Conservation (phyloP, 805 yeast genomes). For the Candida sanyiensis region DNA sequence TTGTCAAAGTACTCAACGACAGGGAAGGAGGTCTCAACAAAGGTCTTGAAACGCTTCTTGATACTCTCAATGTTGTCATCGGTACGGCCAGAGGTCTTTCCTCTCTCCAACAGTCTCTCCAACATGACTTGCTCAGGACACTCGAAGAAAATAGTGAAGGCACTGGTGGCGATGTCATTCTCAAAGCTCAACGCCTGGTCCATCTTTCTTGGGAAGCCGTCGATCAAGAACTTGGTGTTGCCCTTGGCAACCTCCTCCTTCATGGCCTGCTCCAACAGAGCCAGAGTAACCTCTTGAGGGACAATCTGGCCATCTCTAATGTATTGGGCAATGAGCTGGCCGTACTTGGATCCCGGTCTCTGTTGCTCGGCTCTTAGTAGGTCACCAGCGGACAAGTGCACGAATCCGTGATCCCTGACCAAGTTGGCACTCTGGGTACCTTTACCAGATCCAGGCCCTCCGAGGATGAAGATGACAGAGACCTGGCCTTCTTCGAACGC, state of each 20-base stretch:
- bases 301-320: conserved; percentile 88
- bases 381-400: conserved; percentile 95
- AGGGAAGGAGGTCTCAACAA: conserved; percentile 86
- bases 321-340: conserved; percentile 75
- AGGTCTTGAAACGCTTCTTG: conserved; percentile 81
- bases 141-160: conserved; percentile 69
- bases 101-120: conserved; percentile 78
- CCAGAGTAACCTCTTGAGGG: conserved; percentile 88
- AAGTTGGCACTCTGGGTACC: conserved; percentile 93
- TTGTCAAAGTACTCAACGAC: conserved; percentile 79
- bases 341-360: conserved; percentile 76
- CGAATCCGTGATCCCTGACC: conserved; percentile 74
- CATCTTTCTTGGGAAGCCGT: conserved; percentile 98
- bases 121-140: conserved; percentile 84
- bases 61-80: conserved; percentile 93
- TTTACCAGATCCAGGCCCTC: conserved; percentile 98
- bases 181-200: conserved; percentile 96
- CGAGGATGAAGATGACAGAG: conserved; percentile 82
- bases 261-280: conserved; percentile 77
- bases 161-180: conserved; percentile 63
- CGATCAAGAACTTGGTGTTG: conserved; percentile 64
- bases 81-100: conserved; percentile 88
- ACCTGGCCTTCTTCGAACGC: conserved; percentile 62
- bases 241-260: conserved; percentile 44
- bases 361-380: conserved; percentile 86